Evolutionary conservation across 768 basidiomycete genomes (phyloP).

Genomic region (Amanita thiersii): DNA sequence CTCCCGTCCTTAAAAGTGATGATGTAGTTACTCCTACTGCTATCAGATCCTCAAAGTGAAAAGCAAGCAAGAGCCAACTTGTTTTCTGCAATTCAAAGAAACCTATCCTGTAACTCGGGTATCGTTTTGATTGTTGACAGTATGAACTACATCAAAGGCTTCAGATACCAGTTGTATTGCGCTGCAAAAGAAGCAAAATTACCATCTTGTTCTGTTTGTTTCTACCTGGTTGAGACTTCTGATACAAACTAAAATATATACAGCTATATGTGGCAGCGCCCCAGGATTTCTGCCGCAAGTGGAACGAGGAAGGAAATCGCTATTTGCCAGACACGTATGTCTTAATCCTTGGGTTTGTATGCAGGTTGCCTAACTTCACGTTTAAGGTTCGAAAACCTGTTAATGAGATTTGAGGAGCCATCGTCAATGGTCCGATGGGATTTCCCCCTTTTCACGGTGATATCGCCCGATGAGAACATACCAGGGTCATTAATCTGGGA

Average conservation of each 20-base stretch:
- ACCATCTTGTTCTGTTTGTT: conserved; percentile 77
- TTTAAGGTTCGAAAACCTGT: conserved; percentile 75
- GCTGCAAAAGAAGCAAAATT: conserved; percentile 84
- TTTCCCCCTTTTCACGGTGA: conserved; percentile 83
- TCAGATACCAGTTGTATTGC: conserved; percentile 97
- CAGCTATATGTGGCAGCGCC: conserved; percentile 74
- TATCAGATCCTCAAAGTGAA: conserved; percentile 67
- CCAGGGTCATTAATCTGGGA: conserved; percentile 73
- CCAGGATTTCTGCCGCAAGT: conserved; percentile 65
- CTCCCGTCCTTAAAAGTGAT: background rate
- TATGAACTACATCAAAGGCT: conserved; percentile 97
- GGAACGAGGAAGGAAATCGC: conserved; percentile 52
- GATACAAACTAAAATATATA: conserved; percentile 13
- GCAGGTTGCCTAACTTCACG: conserved; percentile 1
- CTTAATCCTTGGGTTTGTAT: conserved; percentile 4
- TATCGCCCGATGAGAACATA: conserved; percentile 62
- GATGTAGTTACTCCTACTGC: too few relatives aligned
- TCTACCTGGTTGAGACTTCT: background rate
- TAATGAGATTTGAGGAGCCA: conserved; percentile 90
- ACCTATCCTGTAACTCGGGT: conserved; percentile 56
- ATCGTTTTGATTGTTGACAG: conserved; percentile 86
- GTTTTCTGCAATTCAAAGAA: conserved; percentile 76
- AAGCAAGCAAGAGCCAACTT: conserved; percentile 82
- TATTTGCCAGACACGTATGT: conserved; percentile 75
- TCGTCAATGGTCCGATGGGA: conserved; percentile 99